phyloP scores from a whole-genome alignment of 139 green algal species.

The Asterochloris sp. region DNA sequence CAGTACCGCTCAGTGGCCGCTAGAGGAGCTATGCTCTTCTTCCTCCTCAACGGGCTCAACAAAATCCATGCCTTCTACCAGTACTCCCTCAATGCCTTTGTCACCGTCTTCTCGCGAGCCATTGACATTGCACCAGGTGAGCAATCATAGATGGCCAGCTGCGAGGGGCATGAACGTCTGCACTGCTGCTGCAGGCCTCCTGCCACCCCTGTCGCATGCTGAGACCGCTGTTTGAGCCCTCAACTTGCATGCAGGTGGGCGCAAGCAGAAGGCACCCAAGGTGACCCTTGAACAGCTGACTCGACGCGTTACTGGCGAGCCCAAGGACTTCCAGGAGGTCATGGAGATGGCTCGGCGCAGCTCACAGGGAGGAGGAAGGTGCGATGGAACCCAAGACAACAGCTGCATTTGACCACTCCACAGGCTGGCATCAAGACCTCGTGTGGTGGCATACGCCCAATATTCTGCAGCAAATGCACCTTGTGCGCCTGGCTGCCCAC shows the following conservation, averaged over 20 bases:
- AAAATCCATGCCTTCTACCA: conserved; percentile 90
- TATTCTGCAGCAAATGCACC: no score
- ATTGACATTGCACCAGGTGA: conserved; percentile 69
- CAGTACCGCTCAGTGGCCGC: conserved; percentile 65
- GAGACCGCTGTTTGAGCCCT: no score
- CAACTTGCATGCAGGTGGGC: conserved; percentile 23
- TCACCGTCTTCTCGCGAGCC: conserved; percentile 68
- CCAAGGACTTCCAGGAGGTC: conserved; percentile 46
- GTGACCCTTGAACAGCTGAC: conserved; percentile 30
- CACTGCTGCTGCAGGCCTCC: no score
- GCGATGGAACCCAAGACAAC: neutral
- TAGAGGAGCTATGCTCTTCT: conserved; percentile 78
- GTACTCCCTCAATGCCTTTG: conserved; percentile 78
- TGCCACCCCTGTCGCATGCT: no score
- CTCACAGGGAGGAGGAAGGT: conserved; percentile 15
- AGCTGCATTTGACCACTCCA: neutral
- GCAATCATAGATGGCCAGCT: neutral
- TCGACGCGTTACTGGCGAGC: conserved; percentile 32
- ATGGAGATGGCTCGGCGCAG: conserved; percentile 44
- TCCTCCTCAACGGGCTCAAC: conserved; percentile 85
- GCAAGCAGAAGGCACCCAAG: conserved; percentile 46
- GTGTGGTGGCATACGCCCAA: neutral
- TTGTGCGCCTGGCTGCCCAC: no score
- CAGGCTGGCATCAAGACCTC: neutral
- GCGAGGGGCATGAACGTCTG: no score